Evolutionary conservation across 2,329 filamentous ascomycete species (phyloP).

Genomic region (Penicillium sp.): DNA sequence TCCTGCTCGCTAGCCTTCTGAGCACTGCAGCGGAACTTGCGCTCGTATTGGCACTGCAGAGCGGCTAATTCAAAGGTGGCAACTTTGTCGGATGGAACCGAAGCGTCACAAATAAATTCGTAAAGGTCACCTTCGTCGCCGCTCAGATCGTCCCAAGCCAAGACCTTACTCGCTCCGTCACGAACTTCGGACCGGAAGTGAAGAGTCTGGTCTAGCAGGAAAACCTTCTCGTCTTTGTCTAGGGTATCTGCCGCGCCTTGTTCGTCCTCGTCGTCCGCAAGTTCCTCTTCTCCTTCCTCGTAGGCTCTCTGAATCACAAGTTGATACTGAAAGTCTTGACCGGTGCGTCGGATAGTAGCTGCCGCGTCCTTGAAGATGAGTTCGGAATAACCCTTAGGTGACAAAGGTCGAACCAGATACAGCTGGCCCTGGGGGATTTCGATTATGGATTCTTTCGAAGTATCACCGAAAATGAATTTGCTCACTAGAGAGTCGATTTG

Average conservation of each 20-base stretch:
- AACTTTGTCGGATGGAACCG: constrained; percentile 69
- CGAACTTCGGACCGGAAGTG: constrained; percentile 83
- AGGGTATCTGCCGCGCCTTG: constrained; percentile 76
- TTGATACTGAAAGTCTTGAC: constrained; percentile 95
- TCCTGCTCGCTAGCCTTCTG: constrained; percentile 80
- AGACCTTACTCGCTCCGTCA: constrained; percentile 76
- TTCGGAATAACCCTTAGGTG: constrained; percentile 96
- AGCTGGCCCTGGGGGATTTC: constrained; percentile 95
- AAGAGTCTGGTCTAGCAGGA: constrained; percentile 88
- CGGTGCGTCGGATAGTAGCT: constrained; percentile 86
- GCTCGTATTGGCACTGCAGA: constrained; percentile 94
- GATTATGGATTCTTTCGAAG: constrained; percentile 87
- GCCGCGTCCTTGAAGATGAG: constrained; percentile 98
- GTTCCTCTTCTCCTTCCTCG: constrained; percentile 94
- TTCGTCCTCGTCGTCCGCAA: constrained; percentile 86
- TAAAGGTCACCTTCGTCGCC: constrained; percentile 94
- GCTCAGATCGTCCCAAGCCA: constrained; percentile 93
- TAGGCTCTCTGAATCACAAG: constrained; percentile 94
- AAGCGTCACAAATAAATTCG: constrained; percentile 91
- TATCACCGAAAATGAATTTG: constrained; percentile 88
- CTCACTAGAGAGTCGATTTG: constrained; percentile 60
- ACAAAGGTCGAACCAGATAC: constrained; percentile 91
- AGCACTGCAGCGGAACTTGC: constrained; percentile 81
- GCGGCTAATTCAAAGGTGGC: constrained; percentile 79
- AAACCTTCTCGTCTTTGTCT: constrained; percentile 96